Evolutionary conservation across 257 asterid species (phyloP).

Genomic region (Oldenlandia corymbosa): DNA sequence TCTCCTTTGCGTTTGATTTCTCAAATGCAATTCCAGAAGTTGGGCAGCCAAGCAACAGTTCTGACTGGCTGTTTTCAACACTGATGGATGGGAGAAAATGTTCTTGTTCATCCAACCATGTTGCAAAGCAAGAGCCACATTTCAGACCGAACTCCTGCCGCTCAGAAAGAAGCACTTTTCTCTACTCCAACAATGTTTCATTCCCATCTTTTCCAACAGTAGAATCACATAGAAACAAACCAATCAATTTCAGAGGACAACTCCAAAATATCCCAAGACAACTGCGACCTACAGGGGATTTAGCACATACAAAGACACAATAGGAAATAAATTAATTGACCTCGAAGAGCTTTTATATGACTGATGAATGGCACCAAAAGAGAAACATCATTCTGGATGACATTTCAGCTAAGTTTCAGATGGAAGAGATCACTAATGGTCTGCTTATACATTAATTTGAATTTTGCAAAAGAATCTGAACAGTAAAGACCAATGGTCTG

Average conservation of each 20-base stretch:
- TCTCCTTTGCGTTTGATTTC: slow-evolving; percentile 55
- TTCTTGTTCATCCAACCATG: slow-evolving; percentile 48
- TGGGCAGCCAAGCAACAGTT: slow-evolving; percentile 55
- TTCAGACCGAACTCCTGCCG: slow-evolving; percentile 66
- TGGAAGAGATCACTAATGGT: background rate
- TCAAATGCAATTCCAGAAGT: slow-evolving; percentile 64
- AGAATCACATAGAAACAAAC: slow-evolving; percentile 55
- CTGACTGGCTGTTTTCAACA: slow-evolving; percentile 45
- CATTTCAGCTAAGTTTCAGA: background rate
- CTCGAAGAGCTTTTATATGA: background rate
- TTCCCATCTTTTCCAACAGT: slow-evolving; percentile 27
- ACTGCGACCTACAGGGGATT: slow-evolving; percentile 3
- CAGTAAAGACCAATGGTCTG: background rate
- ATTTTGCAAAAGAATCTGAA: background rate
- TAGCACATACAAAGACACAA: background rate
- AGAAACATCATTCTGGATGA: background rate
- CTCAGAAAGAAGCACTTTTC: slow-evolving; percentile 44
- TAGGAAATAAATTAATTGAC: background rate
- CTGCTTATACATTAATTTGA: background rate
- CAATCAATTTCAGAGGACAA: slow-evolving; percentile 42
- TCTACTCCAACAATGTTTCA: slow-evolving; percentile 29
- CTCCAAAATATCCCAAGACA: slow-evolving; percentile 15
- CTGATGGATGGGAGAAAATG: slow-evolving; percentile 48
- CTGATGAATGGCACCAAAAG: background rate
- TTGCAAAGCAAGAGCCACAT: slow-evolving; percentile 88